Evolutionary conservation across 148 eudicot genomes (phyloP).

Genomic region (Salicornia ramosissima): DNA sequence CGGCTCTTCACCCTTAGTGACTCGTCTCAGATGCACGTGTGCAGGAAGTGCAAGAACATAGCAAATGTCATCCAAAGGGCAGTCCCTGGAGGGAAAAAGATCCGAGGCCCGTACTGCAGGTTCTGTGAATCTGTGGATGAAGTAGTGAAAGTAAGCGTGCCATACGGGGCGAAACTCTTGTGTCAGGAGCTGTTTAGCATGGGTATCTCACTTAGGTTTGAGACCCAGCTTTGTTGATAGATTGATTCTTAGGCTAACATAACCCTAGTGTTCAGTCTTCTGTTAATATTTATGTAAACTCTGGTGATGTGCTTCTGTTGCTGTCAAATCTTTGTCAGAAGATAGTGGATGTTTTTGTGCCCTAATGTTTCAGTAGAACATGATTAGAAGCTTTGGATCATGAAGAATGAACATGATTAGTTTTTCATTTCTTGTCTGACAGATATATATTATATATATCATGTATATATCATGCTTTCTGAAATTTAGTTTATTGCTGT

Average conservation of each 20-base stretch:
- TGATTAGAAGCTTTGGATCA: not conserved
- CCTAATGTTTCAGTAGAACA: not conserved
- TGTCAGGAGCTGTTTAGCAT: slow-evolving; percentile 92
- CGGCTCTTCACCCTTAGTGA: slow-evolving; percentile 91
- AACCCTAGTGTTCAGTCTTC: no score
- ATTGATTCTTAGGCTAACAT: not conserved
- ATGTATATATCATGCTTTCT: no score
- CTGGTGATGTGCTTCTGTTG: not conserved
- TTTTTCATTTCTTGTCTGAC: no score
- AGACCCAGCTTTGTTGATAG: slow-evolving; percentile 66
- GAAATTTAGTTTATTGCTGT: no score
- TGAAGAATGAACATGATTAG: not conserved
- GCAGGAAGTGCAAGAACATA: slow-evolving; percentile 56
- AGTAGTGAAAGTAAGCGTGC: slow-evolving; percentile 67
- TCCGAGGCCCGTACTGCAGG: slow-evolving; percentile 80
- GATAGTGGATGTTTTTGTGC: not conserved
- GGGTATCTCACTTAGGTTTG: slow-evolving; percentile 87
- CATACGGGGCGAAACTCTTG: slow-evolving; percentile 88
- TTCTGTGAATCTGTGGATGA: slow-evolving; percentile 76
- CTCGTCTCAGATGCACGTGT: slow-evolving; percentile 80
- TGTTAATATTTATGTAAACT: not conserved
- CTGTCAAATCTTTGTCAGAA: not conserved
- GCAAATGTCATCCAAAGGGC: slow-evolving; percentile 71
- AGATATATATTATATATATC: no score
- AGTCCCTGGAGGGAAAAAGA: slow-evolving; percentile 60